A percentile compares a stretch with the other conserved stretches of the same genome.
These are phyloP conservation scores for Metschnikowia kunwiensis DNA, from an alignment of 805 yeast genomes.

Conservation along the genomic window DNA sequence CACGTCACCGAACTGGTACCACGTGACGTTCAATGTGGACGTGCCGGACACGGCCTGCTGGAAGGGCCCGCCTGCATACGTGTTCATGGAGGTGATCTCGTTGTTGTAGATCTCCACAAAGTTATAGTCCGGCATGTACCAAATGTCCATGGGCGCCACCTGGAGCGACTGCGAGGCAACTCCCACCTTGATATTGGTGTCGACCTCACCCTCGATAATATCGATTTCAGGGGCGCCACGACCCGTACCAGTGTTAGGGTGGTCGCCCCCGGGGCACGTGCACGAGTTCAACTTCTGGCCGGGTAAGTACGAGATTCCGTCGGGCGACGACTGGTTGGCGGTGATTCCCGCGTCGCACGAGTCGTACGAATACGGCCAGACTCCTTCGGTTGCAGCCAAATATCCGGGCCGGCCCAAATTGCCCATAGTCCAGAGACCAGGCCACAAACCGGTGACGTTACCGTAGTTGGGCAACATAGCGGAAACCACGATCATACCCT, in stretches of 20 bases:
- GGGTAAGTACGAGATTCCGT: conserved; percentile 38
- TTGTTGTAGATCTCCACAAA: conserved; percentile 27
- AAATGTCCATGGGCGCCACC: conserved; percentile 44
- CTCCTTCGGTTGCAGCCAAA: conserved; percentile 35
- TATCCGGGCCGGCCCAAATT: conserved; percentile 38
- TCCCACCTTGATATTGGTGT: conserved; percentile 17
- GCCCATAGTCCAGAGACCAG: conserved; percentile 40
- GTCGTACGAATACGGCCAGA: conserved; percentile 40
- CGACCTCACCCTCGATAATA: conserved; percentile 23
- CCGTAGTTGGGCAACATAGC: conserved; percentile 33
- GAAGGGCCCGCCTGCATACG: conserved; percentile 36
- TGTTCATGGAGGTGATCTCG: conserved; percentile 34
- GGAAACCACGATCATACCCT: conserved; percentile 29
- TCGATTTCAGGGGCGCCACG: conserved; percentile 39
- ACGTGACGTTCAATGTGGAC: conserved; percentile 33
- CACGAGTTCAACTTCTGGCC: conserved; percentile 35
- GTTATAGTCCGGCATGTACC: conserved; percentile 42
- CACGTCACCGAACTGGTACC: conserved; percentile 29
- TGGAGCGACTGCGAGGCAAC: conserved; percentile 39
- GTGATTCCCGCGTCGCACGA: conserved; percentile 38
- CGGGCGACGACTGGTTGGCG: conserved; percentile 38
- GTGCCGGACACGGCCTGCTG: conserved; percentile 41
- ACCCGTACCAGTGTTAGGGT: conserved; percentile 36
- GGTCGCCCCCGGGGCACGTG: conserved; percentile 35
- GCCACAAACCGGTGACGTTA: conserved; percentile 35